These are phyloP conservation scores for Prunus persica DNA, from an alignment of 306 rosid genomes.

Conservation along the genomic window DNA sequence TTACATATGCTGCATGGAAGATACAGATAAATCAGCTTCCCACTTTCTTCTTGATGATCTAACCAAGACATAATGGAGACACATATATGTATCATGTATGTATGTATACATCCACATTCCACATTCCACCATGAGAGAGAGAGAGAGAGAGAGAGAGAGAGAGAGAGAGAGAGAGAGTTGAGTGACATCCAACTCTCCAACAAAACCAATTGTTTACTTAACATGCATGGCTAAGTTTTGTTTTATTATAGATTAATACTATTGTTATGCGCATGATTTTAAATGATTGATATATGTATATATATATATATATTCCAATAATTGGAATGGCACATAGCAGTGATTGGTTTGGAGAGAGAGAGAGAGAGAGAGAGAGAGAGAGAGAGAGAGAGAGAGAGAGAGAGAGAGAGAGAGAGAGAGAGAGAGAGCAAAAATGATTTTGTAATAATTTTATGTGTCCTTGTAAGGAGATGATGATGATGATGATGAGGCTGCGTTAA, in stretches of 20 bases:
- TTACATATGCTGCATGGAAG: not conserved
- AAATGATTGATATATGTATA: not conserved
- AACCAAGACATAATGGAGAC: not conserved
- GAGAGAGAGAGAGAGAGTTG: conserved; percentile 13
- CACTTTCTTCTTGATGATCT: conserved; percentile 2
- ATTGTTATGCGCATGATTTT: conserved; percentile 12
- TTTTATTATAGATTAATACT: not conserved
- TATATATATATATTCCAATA: not conserved
- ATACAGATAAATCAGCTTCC: not conserved
- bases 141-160: no score
- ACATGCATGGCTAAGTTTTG: not conserved
- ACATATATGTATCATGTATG: not conserved
- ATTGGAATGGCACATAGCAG: conserved; percentile 17
- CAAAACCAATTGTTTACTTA: not conserved
- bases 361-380: not conserved
- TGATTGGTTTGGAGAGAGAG: conserved; percentile 15
- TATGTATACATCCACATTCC: no score
- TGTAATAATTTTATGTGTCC: conserved; percentile 33
- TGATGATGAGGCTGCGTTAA: not conserved
- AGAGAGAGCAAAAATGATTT: conserved; percentile 24
- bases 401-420: not conserved
- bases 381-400: no score
- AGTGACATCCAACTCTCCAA: conserved; percentile 55
- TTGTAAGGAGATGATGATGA: not conserved
- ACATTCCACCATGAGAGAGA: conserved; percentile 22